Evolutionary conservation across 176 grass and related monocot genomes (phyloP).

Genomic region (Secale cereale): DNA sequence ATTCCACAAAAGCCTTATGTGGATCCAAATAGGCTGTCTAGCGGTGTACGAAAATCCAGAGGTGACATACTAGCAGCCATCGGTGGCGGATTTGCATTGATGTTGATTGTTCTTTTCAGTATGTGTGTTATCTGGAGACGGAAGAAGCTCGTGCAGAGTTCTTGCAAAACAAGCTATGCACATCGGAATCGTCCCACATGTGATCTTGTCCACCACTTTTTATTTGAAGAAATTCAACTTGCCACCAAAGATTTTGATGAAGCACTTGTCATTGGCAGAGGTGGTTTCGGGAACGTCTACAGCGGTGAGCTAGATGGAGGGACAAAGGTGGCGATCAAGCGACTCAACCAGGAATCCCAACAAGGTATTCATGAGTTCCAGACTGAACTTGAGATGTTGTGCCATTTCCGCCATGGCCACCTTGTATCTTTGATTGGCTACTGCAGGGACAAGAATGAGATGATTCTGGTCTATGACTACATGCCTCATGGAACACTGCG

Average conservation of each 20-base stretch:
- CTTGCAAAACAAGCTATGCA: neutral
- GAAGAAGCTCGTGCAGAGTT: slow-evolving; percentile 22
- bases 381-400: no score
- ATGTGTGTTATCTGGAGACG: slow-evolving; percentile 19
- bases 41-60: neutral
- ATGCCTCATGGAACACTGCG: slow-evolving; percentile 16
- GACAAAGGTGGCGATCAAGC: slow-evolving; percentile 5
- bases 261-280: neutral
- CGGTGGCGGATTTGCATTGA: slow-evolving; percentile 8
- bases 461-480: slow-evolving; percentile 11
- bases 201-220: slow-evolving; percentile 43
- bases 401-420: no score
- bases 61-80: neutral
- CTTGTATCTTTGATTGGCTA: no score
- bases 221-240: slow-evolving; percentile 36
- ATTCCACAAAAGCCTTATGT: neutral
- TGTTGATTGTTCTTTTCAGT: slow-evolving; percentile 20
- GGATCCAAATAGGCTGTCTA: neutral
- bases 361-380: neutral
- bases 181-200: neutral
- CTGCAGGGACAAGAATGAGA: no score
- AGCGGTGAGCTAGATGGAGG: neutral
- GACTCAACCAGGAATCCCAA: neutral
- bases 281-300: slow-evolving; percentile 25
- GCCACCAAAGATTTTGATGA: slow-evolving; percentile 17